Base-by-base conservation (phyloP, 148 eudicot genomes). In the Tetragonia tetragonoides region DNA sequence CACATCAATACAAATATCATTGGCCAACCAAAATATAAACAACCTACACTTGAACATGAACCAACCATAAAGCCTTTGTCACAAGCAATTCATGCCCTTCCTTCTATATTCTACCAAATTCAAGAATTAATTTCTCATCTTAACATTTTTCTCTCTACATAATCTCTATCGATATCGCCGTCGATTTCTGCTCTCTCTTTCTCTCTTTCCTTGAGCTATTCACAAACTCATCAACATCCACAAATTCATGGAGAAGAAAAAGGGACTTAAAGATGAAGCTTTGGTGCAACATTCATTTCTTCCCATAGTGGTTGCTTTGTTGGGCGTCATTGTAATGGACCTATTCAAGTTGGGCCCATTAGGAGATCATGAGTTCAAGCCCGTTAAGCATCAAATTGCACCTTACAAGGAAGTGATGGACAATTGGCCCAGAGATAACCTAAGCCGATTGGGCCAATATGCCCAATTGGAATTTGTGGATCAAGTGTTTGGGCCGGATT, bases 401-500 rank as follows among this genome's bases (percentile, higher is more conserved):
- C 87, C 98, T 3, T 92, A 87, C 72, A 60, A 90, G 40, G 77
- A 89, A 82, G 97, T 92, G 6, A 89, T 92, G 92, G 86, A 74
- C 34, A 76, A 66, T 56, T 92, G 98, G 97, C 97, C 93, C 9
- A 82, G 75, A 49, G 97, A 94, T 84, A 92, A 92, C 75, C 78
- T 14, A 28, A 94, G 97, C 78, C 80, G 92, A 28, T 75, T 94
- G 72, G 92, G 89, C 39, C 83, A 17, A 54, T 40, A 74, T 1
- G 98, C 90, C 16, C 86, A 77, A 51, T 80, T 89, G 75, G 92
- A 87, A 88, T 89, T 89, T 79, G 92, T 85, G 59, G 90, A 89
- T 73, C 83, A 94, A 77, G 88, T 92, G 2, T 94, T 81, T 78
- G 98, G 98, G 17, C 98, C 98, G 0, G 98, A 94, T 72, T 89